These are phyloP conservation scores for Globomyces pollinis-pini DNA, from an alignment of 192 early-diverging fungal genomes.

Conservation along the genomic window DNA sequence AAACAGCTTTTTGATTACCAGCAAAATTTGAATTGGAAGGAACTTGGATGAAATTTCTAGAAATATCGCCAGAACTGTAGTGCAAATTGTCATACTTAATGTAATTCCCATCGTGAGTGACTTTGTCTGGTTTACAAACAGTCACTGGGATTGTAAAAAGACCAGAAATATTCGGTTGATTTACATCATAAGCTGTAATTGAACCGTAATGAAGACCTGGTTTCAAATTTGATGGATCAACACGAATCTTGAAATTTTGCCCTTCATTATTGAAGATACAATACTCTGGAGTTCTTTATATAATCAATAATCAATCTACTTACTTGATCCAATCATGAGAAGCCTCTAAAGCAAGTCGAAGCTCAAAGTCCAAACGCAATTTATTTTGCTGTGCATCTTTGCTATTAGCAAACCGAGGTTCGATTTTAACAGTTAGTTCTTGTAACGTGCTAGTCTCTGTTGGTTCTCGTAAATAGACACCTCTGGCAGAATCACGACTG, in stretches of 20 bases:
- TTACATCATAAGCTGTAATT: slow-evolving; percentile 73
- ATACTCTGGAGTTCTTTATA: slow-evolving; percentile 61
- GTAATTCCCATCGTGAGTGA: slow-evolving; percentile 13
- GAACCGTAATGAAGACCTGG: slow-evolving; percentile 75
- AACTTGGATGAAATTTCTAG: slow-evolving; percentile 73
- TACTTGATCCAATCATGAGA: slow-evolving; percentile 73
- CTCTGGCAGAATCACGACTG: slow-evolving; percentile 46
- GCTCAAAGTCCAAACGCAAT: slow-evolving; percentile 68
- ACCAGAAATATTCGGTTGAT: slow-evolving; percentile 60
- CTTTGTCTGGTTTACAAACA: slow-evolving; percentile 66
- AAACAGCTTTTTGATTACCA: too few relatives aligned
- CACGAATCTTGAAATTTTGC: slow-evolving; percentile 56
- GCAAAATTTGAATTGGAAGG: slow-evolving; percentile 78
- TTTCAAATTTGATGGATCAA: slow-evolving; percentile 73
- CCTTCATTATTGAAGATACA: slow-evolving; percentile 27
- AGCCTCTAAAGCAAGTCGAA: slow-evolving; percentile 61
- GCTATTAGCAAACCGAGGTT: slow-evolving; percentile 58
- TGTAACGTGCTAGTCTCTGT: slow-evolving; percentile 61
- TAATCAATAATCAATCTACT: too few relatives aligned
- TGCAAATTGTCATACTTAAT: slow-evolving; percentile 27
- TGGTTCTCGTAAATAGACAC: slow-evolving; percentile 80
- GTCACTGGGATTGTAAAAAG: slow-evolving; percentile 84
- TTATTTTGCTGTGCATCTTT: slow-evolving; percentile 45
- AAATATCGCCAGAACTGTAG: slow-evolving; percentile 60
- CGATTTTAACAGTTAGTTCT: slow-evolving; percentile 43